phyloP scores from a whole-genome alignment of 2,329 filamentous ascomycete genomes.

The Aspergillus sp. region DNA sequence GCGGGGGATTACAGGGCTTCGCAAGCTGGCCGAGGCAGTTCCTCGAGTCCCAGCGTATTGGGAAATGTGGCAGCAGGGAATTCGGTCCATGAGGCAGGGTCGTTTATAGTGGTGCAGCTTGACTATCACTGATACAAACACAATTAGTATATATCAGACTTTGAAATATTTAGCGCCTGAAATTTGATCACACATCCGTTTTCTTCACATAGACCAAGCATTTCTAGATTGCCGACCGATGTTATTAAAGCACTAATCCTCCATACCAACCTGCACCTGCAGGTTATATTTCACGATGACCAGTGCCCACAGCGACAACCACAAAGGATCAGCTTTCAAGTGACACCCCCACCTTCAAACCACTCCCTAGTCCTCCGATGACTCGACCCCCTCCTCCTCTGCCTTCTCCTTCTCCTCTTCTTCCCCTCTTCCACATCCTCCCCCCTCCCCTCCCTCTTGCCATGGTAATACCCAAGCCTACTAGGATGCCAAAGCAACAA shows the following conservation, averaged over 20 bases:
- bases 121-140: no score
- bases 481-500: not conserved
- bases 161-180: no score
- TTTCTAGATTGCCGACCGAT: no score
- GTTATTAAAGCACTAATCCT: no score
- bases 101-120: not conserved
- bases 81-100: not conserved
- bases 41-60: slow-evolving; percentile 27
- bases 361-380: no score
- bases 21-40: slow-evolving; percentile 19
- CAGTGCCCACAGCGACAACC: no score
- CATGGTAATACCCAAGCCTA: not conserved
- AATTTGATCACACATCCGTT: no score
- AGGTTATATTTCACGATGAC: no score
- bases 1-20: slow-evolving; percentile 26
- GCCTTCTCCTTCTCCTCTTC: not conserved
- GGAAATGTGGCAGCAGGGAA: slow-evolving; percentile 9
- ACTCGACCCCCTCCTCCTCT: not conserved
- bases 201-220: no score
- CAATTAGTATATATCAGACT: no score
- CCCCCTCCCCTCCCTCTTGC: not conserved
- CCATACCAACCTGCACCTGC: no score
- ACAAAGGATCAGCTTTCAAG: not conserved
- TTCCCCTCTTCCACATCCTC: no score
- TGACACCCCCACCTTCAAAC: not conserved